Evolutionary conservation across 116 monocot genomes (phyloP).

Genomic region (Cymodocea nodosa): DNA sequence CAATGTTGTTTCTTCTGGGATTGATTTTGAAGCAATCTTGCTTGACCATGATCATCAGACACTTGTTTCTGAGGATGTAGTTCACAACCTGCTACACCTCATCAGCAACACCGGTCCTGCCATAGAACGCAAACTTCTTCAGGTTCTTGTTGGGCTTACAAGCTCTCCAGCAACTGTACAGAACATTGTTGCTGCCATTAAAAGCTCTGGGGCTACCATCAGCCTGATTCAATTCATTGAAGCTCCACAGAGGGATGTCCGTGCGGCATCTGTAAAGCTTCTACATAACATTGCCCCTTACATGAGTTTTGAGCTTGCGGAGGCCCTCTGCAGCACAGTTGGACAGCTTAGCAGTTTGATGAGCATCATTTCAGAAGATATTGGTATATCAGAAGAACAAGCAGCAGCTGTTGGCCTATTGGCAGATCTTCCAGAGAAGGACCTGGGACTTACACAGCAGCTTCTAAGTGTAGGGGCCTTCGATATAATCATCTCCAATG

Average conservation of each 20-base stretch:
- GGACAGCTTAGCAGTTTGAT: constrained; percentile 57
- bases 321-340: constrained; percentile 38
- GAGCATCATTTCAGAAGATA: constrained; percentile 45
- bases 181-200: constrained; percentile 69
- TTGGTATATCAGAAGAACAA: constrained; percentile 70
- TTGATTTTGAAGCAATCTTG: constrained; percentile 40
- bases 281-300: constrained; percentile 68
- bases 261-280: constrained; percentile 65
- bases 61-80: constrained; percentile 62
- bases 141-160: constrained; percentile 89
- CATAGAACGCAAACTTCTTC: constrained; percentile 78
- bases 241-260: constrained; percentile 70
- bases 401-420: constrained; percentile 55
- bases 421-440: constrained; percentile 62
- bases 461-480: constrained; percentile 52
- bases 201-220: constrained; percentile 77
- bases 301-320: constrained; percentile 70
- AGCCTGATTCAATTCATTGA: constrained; percentile 90
- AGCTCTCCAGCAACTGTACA: constrained; percentile 35
- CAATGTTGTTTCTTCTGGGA: constrained; percentile 59
- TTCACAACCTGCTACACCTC: constrained; percentile 85
- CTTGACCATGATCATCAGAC: constrained; percentile 41
- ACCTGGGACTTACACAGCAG: constrained; percentile 39
- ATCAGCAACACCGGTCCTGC: constrained; percentile 95
- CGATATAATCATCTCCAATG: constrained; percentile 26